Evolutionary conservation across 441 rosid genomes (phyloP), one percentile per base, ranked within the genome.

Genomic region (Melianthus villosus): DNA sequence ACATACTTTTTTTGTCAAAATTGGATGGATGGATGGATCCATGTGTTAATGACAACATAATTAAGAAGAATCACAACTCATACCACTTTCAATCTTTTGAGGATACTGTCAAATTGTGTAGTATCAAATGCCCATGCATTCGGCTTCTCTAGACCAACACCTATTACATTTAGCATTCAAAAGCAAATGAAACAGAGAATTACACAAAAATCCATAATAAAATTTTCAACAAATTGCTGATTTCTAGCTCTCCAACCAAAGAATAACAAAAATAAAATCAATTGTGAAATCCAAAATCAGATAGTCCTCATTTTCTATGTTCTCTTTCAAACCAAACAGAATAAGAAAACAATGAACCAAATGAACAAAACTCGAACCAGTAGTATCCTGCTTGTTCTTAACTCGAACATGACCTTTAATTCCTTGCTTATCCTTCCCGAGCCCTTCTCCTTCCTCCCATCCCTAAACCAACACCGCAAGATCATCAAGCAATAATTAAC

Each of bases 361-460:
- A 17, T 28, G 0, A 40, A 22, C 11, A 17, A 33, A 43, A 34
- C 43, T 54, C 46, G 5, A 55, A 82, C 93, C 97, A 40, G 54
- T 16, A 9, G 84, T 82, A 51, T 89, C 96, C 51, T 82, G 93
- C 42, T 89, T 89, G 73, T 89, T 89, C 59, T 79, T 65, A 1
- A 89, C 89, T 64, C 75, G 68, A 27, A 89, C 79, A 30, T 84
- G 44, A 33, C 94, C 86, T 52, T 84, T 91, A 61, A 91, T 84
- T 42, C 94, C 94, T 66, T 89, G 98, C 65, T 82, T 89, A 43
- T 89, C 96, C 60, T 79, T 91, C 38, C 98, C 96, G 1, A 91
- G 75, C 47, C 98, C 96, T 71, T 91, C 94, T 56, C 98, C 94
- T 73, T 91, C 98, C 55, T 91, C 98, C 96, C 96, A 84, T 16